Base-by-base conservation (phyloP, 2,329 filamentous ascomycete genomes). In the Xylaria sp. region DNA sequence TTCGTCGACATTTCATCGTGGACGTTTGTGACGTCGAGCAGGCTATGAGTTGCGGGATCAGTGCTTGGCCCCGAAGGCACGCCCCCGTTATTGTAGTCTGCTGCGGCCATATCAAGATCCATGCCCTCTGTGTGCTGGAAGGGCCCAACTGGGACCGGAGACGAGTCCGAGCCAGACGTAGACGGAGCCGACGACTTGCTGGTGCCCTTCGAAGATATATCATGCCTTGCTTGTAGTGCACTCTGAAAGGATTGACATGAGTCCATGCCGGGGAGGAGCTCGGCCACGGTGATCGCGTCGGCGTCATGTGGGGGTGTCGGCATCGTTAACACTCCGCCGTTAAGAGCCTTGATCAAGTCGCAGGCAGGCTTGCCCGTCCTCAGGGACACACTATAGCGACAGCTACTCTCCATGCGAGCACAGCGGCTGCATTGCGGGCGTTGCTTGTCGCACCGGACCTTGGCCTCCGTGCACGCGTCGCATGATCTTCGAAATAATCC, bases 381-480 rank as follows among this genome's bases (percentile, higher is more conserved):
- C 18, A 46, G 41, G 18, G 41, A 46, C n/a, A 46, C 41, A 7
- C 41, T 46, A 46, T 46, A 46, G 41, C 41, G 41, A n/a, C 41
- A 46, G 15, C 41, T 46, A 8, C 41, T 46, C 15, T 46, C 41
- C 41, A 46, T 46, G 41, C 41, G 41, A 46, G 41, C 41, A 46
- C 41, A 46, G 41, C 41, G 41, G 41, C 41, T 46, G 41, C 41
- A 46, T 18, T 46, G 41, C 13, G 41, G 41, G 41, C 41, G 41
- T n/a, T 46, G 41, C 18, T 46, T 46, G 41, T 46, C 41, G 41
- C 41, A 64, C 36, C 46, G 31, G 20, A 63, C 61, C 23, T 63
- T 63, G 36, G 48, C 61, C 25, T 63, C 39, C 10, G 61, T 63
- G 25, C 61, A 63, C 15, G 51, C 36, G 25, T 63, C 61, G 15